These are phyloP conservation scores for Pogostemon cablin DNA, from an alignment of 257 asterid genomes.

Conservation along the genomic window DNA sequence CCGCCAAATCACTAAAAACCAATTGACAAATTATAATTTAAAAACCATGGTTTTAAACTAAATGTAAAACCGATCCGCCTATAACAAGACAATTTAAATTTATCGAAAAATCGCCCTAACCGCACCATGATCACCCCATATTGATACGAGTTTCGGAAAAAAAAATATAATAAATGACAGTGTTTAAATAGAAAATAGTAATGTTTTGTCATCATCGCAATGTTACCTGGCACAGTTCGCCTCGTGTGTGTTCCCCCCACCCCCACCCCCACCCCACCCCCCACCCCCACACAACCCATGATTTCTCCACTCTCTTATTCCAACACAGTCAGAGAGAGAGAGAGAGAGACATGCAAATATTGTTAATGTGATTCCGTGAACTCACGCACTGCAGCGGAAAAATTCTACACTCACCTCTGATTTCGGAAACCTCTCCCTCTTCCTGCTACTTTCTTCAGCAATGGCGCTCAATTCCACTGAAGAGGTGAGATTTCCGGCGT, in stretches of 20 bases:
- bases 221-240: slow-evolving; percentile 43
- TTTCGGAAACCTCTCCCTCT: slow-evolving; percentile 17
- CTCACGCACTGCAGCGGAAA: slow-evolving; percentile 7
- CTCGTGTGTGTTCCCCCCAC: not conserved
- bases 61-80: too few relatives aligned
- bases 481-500: slow-evolving; percentile 43
- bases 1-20: too few relatives aligned
- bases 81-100: too few relatives aligned
- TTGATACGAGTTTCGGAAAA: slow-evolving; percentile 30
- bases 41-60: too few relatives aligned
- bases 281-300: not conserved
- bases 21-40: too few relatives aligned
- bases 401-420: slow-evolving; percentile 18
- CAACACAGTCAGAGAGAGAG: slow-evolving; percentile 8
- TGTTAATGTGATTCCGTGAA: slow-evolving; percentile 29
- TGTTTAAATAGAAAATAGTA: slow-evolving; percentile 25
- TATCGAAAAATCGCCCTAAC: too few relatives aligned
- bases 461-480: slow-evolving; percentile 58
- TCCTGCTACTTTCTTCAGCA: slow-evolving; percentile 14
- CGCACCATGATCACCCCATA: not conserved
- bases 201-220: slow-evolving; percentile 52
- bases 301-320: slow-evolving; percentile 17
- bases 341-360: slow-evolving; percentile 31
- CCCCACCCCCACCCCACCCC: not conserved
- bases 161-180: not conserved